Base-by-base conservation (phyloP, 1,284 basidiomycete species). In the Quambalaria eucalypti region DNA sequence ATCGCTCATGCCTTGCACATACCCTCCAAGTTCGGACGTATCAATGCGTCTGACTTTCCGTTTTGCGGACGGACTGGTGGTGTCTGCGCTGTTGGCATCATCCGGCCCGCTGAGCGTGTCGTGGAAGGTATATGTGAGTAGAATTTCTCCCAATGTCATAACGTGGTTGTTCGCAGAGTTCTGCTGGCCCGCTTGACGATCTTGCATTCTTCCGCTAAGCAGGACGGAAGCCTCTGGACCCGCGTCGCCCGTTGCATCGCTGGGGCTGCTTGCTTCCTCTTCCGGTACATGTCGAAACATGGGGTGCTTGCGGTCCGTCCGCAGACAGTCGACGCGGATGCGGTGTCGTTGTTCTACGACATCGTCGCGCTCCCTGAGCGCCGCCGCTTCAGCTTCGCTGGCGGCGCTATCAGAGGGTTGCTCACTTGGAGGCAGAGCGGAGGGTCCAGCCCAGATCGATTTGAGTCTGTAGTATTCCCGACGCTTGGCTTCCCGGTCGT, bases 1-100 rank as follows among this genome's bases (percentile, higher is more conserved):
- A 75, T 99, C 95, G 1, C 88, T 92, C 95, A 98, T 98, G 29
- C 95, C 90, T 78, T 96, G 88, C 2, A 91, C 90, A 72, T 93
- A 90, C 3, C 70, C 66, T 9, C 58, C 59, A n/a, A 63, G 21
- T 26, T 46, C 42, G 19, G 21, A 19, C 25, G 4, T 21, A 12
- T 39, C 36, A 21, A 39, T 39, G 5, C 36, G 4, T 21, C 10
- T 39, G 36, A 14, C 36, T 3, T 51, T 21, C 4, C n/a, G n/a
- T n/a, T n/a, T n/a, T n/a, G n/a, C n/a, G n/a, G n/a, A n/a, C n/a
- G n/a, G n/a, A n/a, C n/a, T n/a, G n/a, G n/a, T n/a, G n/a, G n/a
- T n/a, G 8, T 36, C 0, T n/a, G 14, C 16, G 47, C 29, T 2
- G 51, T 21, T 25, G 2, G 16, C n/a, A n/a, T n/a, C n/a, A n/a